A percentile compares a stretch with the other conserved stretches of the same genome.
phyloP scores from a whole-genome alignment of 192 early-diverging fungal genomes.

The Gigaspora rosea region DNA sequence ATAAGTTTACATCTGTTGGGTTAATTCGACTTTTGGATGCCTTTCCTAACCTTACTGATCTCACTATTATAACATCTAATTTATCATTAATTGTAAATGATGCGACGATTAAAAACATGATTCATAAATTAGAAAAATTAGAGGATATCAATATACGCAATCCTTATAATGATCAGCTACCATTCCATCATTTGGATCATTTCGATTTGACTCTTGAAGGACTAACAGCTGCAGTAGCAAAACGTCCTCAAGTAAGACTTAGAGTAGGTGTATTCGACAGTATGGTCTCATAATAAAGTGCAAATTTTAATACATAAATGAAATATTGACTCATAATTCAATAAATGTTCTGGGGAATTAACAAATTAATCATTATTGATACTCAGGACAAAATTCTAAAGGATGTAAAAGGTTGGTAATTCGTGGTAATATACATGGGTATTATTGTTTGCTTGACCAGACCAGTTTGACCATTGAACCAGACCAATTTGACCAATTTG shows the following conservation, averaged over 20 bases:
- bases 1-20: background rate
- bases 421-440: background rate
- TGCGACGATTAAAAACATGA: background rate
- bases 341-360: too few relatives aligned
- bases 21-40: constrained; percentile 1
- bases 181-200: constrained; percentile 2
- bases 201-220: constrained; percentile 10
- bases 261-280: constrained; percentile 6
- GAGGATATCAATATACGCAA: background rate
- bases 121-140: background rate
- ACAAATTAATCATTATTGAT: too few relatives aligned
- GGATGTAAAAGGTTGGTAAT: constrained; percentile 11
- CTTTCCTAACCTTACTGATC: background rate
- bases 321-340: too few relatives aligned
- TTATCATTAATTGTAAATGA: constrained; percentile 2
- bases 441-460: background rate
- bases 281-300: background rate
- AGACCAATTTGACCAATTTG: too few relatives aligned
- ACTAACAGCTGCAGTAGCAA: background rate
- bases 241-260: background rate
- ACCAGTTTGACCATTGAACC: too few relatives aligned
- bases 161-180: background rate
- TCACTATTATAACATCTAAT: background rate
- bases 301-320: too few relatives aligned
- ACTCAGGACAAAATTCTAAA: constrained; percentile 12